A percentile compares a stretch with the other conserved stretches of the same genome.
Evolutionary conservation across 2,329 filamentous ascomycete genomes (phyloP).

Genomic region (Alternaria alternata): DNA sequence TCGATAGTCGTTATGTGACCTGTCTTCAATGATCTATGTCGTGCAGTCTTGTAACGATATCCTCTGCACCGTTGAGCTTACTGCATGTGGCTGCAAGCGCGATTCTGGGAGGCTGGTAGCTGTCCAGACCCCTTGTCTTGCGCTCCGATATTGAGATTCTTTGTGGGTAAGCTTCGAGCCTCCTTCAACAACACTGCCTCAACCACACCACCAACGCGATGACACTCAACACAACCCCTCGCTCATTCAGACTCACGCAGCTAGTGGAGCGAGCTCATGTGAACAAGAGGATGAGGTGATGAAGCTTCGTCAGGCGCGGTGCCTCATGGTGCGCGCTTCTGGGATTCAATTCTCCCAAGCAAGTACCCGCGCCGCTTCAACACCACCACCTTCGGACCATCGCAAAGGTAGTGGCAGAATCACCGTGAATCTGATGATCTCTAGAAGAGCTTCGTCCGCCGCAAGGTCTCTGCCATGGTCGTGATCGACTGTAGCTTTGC

Average conservation of each 20-base stretch:
- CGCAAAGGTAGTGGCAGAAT: not conserved
- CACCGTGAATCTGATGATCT: not conserved
- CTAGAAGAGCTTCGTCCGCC: not conserved
- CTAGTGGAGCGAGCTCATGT: not conserved
- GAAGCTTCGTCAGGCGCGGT: not conserved
- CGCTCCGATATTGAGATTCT: slow-evolving; percentile 5
- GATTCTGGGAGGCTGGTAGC: slow-evolving; percentile 7
- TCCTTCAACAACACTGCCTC: slow-evolving; percentile 6
- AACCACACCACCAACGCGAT: slow-evolving; percentile 10
- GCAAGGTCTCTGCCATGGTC: not conserved
- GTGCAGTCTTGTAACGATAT: not conserved
- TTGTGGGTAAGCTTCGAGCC: slow-evolving; percentile 18
- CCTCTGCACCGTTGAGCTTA: not conserved
- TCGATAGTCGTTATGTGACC: not conserved
- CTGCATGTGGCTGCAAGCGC: slow-evolving; percentile 5
- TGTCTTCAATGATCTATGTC: not conserved
- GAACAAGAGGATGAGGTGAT: not conserved
- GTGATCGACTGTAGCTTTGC: not conserved
- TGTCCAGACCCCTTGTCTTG: slow-evolving; percentile 3
- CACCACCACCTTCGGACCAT: not conserved
- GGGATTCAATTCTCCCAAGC: slow-evolving; percentile 1
- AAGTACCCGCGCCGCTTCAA: not conserved
- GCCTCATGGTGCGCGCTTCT: not conserved
- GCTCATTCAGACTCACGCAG: not conserved
- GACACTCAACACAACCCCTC: slow-evolving; percentile 1